Conservation (phyloP, 2,329 filamentous ascomycete genomes). For the Hypoxylon rubiginosum region DNA sequence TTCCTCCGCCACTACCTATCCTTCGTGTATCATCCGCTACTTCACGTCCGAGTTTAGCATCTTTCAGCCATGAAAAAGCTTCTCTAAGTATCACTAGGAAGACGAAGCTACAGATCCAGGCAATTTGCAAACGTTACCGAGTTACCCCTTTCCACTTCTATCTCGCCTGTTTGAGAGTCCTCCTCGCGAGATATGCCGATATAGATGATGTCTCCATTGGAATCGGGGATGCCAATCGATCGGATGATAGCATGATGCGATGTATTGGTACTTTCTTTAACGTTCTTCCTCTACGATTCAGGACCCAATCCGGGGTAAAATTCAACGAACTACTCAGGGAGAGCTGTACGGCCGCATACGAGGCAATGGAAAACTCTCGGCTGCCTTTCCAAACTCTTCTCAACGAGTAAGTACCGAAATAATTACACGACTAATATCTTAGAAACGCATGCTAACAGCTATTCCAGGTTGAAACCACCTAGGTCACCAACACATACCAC, state of each 20-base stretch:
- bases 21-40: no score
- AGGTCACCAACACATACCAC: constrained; percentile 13
- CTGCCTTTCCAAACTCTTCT: constrained; percentile 66
- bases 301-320: constrained; percentile 27
- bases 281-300: constrained; percentile 61
- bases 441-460: no score
- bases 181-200: no score
- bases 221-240: constrained; percentile 57
- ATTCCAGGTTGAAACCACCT: no score
- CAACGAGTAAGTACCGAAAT: constrained; percentile 9
- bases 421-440: neutral
- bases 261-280: constrained; percentile 65
- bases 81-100: no score
- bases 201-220: constrained; percentile 58
- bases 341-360: constrained; percentile 46
- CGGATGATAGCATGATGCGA: constrained; percentile 47
- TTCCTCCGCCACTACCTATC: no score
- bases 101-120: no score
- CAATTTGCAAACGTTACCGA: no score
- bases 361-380: constrained; percentile 57
- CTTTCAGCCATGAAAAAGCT: no score
- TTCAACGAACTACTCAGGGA: constrained; percentile 23
- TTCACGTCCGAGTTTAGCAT: no score
- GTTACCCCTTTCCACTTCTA: no score
- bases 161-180: no score